These are phyloP conservation scores for Mesembryanthemum crystallinum DNA, from an alignment of 148 eudicot species.

Conservation along the genomic window DNA sequence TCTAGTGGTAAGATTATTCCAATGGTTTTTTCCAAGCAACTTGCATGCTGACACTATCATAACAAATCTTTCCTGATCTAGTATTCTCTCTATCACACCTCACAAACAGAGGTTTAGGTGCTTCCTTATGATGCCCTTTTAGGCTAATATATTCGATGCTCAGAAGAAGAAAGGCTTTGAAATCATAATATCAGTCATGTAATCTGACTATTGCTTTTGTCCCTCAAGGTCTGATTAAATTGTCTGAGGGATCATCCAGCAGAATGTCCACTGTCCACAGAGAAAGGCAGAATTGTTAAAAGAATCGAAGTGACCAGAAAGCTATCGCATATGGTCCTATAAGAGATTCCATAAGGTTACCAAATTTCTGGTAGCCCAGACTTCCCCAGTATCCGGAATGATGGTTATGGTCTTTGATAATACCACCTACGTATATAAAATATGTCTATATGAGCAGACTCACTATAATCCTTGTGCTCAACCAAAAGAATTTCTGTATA, in stretches of 20 bases:
- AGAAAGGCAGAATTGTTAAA: constrained; percentile 2
- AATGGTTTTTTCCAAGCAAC: constrained; percentile 25
- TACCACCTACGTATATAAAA: background rate
- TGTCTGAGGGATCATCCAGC: constrained; percentile 1
- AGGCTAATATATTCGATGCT: constrained; percentile 13
- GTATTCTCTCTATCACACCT: constrained; percentile 7
- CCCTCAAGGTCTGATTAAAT: no score
- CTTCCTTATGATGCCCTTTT: background rate
- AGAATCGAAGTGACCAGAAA: constrained; percentile 12
- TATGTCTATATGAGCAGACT: background rate
- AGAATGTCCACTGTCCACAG: background rate
- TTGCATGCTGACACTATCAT: constrained; percentile 23
- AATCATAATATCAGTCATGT: background rate
- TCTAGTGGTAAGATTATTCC: constrained; percentile 29
- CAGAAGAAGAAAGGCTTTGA: background rate
- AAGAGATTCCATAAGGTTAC: constrained; percentile 8
- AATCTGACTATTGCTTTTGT: background rate
- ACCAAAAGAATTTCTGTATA: background rate
- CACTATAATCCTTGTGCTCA: background rate
- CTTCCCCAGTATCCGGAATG: background rate
- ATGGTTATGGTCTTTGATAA: background rate
- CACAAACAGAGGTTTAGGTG: constrained; percentile 10
- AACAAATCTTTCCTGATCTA: constrained; percentile 20
- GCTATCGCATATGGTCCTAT: background rate
- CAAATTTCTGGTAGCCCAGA: background rate